Evolutionary conservation across 306 rosid genomes (phyloP).

Genomic region (Medicago ruthenica): DNA sequence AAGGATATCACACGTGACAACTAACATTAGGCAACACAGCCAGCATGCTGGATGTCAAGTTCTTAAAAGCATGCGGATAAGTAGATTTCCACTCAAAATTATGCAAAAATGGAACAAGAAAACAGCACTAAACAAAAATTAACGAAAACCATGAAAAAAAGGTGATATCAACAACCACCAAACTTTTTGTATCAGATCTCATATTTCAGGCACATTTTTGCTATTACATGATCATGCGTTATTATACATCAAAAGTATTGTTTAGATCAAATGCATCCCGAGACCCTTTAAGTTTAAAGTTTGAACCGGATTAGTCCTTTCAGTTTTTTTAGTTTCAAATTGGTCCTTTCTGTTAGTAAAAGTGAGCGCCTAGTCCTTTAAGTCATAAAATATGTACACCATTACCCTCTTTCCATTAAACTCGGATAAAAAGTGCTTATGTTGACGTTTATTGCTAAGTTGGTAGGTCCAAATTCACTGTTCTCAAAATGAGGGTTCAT

Average conservation of each 20-base stretch:
- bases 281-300: too few species aligned
- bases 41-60: constrained; percentile 37
- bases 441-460: too few species aligned
- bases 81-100: constrained; percentile 31
- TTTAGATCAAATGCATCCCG: too few species aligned
- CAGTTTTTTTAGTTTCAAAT: too few species aligned
- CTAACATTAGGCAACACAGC: constrained; percentile 21
- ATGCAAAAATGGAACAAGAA: constrained; percentile 26
- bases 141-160: neutral
- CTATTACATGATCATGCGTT: constrained; percentile 1
- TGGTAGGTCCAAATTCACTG: too few species aligned
- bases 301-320: too few species aligned
- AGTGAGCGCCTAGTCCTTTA: too few species aligned
- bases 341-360: too few species aligned
- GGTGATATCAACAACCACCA: constrained; percentile 22
- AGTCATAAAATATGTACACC: too few species aligned
- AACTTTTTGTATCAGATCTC: neutral
- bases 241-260: constrained; percentile 22
- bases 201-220: constrained; percentile 2
- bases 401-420: too few species aligned
- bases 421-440: too few species aligned
- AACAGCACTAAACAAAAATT: neutral
- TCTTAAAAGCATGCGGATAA: constrained; percentile 5
- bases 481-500: too few species aligned
- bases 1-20: constrained; percentile 35